phyloP scores from a whole-genome alignment of 2,329 filamentous ascomycete species.

The Lecanicillium sp. region DNA sequence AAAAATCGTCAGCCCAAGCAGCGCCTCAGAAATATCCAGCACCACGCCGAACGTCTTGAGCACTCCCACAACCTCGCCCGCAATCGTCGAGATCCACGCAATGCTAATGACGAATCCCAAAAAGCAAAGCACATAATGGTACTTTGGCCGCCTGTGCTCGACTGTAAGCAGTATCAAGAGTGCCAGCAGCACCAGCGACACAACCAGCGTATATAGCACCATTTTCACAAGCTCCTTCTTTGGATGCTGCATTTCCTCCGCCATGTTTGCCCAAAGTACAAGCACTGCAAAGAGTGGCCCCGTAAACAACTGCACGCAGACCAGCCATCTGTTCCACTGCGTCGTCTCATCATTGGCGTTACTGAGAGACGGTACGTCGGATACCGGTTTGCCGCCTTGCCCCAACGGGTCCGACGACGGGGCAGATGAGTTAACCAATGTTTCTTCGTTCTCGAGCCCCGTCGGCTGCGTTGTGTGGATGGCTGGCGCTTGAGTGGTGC shows the following conservation, averaged over 20 bases:
- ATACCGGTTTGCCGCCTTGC: slow-evolving; percentile 17
- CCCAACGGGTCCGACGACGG: background rate
- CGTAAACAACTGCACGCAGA: slow-evolving; percentile 76
- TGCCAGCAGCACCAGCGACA: slow-evolving; percentile 59
- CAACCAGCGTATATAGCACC: slow-evolving; percentile 57
- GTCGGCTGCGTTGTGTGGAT: slow-evolving; percentile 11
- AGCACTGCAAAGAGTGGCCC: slow-evolving; percentile 77
- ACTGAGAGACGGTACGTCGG: slow-evolving; percentile 23
- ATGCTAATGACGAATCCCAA: slow-evolving; percentile 87
- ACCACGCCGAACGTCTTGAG: slow-evolving; percentile 91
- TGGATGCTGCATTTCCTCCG: slow-evolving; percentile 48
- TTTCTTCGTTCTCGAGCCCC: slow-evolving; percentile 15
- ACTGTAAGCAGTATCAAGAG: slow-evolving; percentile 63
- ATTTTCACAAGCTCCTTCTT: slow-evolving; percentile 45
- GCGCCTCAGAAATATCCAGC: slow-evolving; percentile 85
- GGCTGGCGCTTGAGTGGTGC: slow-evolving; percentile 12
- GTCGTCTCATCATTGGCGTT: slow-evolving; percentile 33
- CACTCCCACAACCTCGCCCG: slow-evolving; percentile 90
- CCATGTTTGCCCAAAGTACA: slow-evolving; percentile 64
- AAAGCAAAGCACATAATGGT: slow-evolving; percentile 75
- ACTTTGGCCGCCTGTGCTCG: slow-evolving; percentile 58
- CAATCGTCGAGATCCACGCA: slow-evolving; percentile 93
- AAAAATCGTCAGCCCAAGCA: slow-evolving; percentile 91
- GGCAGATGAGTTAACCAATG: slow-evolving; percentile 4
- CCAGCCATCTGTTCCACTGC: slow-evolving; percentile 87